Conservation (phyloP, 83 land plant genomes). For the Larix sibirica region DNA sequence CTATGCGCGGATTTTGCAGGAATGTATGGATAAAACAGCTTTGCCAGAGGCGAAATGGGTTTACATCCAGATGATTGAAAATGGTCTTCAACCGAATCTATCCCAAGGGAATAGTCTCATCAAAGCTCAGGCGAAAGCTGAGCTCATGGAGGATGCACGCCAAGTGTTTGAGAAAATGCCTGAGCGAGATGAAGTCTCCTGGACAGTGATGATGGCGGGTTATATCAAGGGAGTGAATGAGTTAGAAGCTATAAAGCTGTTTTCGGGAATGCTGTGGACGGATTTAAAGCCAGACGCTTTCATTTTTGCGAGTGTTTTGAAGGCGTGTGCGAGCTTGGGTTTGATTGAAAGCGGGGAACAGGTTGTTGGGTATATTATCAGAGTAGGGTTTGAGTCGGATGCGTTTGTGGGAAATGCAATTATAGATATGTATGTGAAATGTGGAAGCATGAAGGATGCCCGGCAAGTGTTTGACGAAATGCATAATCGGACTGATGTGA, state of each 20-base stretch:
- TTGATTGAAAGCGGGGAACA: constrained; percentile 23
- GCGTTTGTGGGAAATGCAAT: constrained; percentile 32
- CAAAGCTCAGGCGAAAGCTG: neutral
- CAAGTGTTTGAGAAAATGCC: constrained; percentile 5
- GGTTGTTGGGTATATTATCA: constrained; percentile 28
- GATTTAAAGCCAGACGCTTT: constrained; percentile 26
- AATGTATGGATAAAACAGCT: neutral
- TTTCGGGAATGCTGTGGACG: constrained; percentile 23
- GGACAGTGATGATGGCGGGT: constrained; percentile 15
- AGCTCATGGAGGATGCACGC: neutral
- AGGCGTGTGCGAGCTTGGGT: constrained; percentile 29
- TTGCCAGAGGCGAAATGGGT: neutral
- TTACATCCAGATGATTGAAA: neutral
- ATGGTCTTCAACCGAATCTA: neutral
- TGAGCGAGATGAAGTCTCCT: neutral
- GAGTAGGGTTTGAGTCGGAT: constrained; percentile 22
- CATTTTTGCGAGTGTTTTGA: constrained; percentile 33
- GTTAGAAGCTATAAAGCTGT: constrained; percentile 18
- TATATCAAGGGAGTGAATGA: neutral
- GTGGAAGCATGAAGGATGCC: constrained; percentile 33
- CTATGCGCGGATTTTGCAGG: neutral
- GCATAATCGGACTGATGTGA: constrained; percentile 10
- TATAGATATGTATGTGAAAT: constrained; percentile 49
- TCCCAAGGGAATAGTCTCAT: neutral
- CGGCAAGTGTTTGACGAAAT: constrained; percentile 8